Evolutionary conservation across 2,329 filamentous ascomycete species (phyloP), one percentile per base, ranked within the genome.

Genomic region (Cordyceps tenuipes): DNA sequence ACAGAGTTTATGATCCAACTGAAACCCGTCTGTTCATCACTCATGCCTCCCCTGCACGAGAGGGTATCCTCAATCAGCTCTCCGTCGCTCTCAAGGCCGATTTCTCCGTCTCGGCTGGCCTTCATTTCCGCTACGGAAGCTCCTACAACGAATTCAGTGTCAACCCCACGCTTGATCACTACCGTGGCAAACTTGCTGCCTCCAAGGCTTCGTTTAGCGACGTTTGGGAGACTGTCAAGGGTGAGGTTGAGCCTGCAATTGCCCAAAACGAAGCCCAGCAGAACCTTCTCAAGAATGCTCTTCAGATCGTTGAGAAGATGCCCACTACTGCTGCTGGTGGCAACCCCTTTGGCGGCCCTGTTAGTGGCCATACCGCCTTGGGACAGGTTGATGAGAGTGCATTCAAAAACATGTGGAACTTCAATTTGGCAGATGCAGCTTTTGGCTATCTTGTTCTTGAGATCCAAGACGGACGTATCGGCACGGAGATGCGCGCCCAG

Each of bases 341-440:
- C 23, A 97, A 97, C 72, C 94, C 94, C 6, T 99, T 99, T 69
- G 94, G 94, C 49, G 93, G 93, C 15, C 90, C 90, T 34, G 84
- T 87, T 57, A 84, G 86, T 54, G 89, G 88, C 44, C 86, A 85
- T 55, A 77, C 82, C 57, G 82, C 84, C 61, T 87, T 90, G 55
- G 94, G 94, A 36, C 90, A 96, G 69, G 91, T 99, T 19, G 94
- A 99, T 64, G 94, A 99, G 79, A 97, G 92, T 68, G 94, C 94
- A 1, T 99, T 99, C 83, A 99, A 99, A 80, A 99, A 99, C 73
- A 97, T 97, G 94, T 99, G 94, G 94, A 99, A 99, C 75, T 99
- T 99, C 77, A 97, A 97, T 74, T 76, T 99, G 65, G 94, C 94
- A 34, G 94, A 99, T 77, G 94, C 94, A 59, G 93, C 94, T 21